phyloP scores from a whole-genome alignment of 2,329 filamentous ascomycete genomes.

The Fusarium coffeatum region DNA sequence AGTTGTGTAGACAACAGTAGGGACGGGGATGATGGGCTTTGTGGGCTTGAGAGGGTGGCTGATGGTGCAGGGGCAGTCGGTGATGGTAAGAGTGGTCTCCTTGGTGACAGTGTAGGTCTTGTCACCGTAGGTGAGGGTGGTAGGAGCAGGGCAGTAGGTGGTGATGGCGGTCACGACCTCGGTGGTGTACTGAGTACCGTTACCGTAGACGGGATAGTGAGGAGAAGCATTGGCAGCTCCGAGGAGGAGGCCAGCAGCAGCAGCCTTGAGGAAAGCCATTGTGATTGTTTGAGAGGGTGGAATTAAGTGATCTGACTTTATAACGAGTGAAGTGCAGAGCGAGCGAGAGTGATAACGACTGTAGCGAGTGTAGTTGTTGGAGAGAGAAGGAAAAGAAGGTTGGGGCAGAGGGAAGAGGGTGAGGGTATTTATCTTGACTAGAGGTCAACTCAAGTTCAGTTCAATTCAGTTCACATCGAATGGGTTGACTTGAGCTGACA shows the following conservation, averaged over 20 bases:
- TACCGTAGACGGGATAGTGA: slow-evolving; percentile 14
- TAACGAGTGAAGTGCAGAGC: slow-evolving; percentile 33
- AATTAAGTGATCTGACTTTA: slow-evolving; percentile 13
- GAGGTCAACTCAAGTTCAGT: background rate
- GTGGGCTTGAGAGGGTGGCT: slow-evolving; percentile 63
- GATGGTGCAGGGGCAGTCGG: slow-evolving; percentile 77
- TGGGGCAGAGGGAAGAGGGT: slow-evolving; percentile 6
- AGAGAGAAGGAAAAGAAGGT: background rate
- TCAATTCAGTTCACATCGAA: background rate
- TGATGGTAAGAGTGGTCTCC: slow-evolving; percentile 77
- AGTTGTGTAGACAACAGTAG: slow-evolving; percentile 24
- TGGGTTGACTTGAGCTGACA: background rate
- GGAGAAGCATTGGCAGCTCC: slow-evolving; percentile 29
- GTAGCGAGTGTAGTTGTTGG: slow-evolving; percentile 37
- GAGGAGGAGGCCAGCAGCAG: slow-evolving; percentile 34
- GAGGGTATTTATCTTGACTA: slow-evolving; percentile 32
- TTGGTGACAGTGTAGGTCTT: slow-evolving; percentile 77
- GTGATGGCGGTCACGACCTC: slow-evolving; percentile 73
- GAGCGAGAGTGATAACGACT: slow-evolving; percentile 32
- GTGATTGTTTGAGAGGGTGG: slow-evolving; percentile 10
- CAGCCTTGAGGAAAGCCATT: slow-evolving; percentile 32
- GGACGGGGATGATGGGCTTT: slow-evolving; percentile 25
- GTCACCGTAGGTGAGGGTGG: slow-evolving; percentile 70
- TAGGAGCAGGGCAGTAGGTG: slow-evolving; percentile 78
- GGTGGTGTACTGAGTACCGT: slow-evolving; percentile 63